phyloP scores from a whole-genome alignment of 1,284 basidiomycete genomes.

The Entoloma clypeatum region DNA sequence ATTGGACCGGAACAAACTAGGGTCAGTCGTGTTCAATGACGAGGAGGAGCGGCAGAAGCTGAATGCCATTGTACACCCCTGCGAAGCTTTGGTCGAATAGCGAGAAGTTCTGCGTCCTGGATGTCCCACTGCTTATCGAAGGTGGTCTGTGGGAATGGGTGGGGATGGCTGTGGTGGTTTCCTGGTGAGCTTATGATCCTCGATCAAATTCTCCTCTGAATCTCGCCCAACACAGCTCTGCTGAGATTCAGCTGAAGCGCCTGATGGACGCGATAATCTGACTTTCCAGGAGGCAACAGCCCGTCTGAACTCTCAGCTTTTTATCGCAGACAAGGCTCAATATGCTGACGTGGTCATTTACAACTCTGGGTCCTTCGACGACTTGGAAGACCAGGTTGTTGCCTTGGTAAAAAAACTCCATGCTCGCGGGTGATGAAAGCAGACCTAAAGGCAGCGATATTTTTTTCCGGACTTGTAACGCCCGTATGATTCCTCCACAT shows the following conservation, averaged over 20 bases:
- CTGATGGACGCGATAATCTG: conserved; percentile 68
- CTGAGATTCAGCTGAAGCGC: conserved; percentile 76
- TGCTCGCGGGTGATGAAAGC: too few relatives aligned
- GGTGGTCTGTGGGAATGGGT: conserved; percentile 85
- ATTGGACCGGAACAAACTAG: conserved; percentile 83
- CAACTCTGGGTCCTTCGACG: conserved; percentile 76
- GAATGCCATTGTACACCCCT: conserved; percentile 86
- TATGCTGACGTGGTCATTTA: conserved; percentile 89
- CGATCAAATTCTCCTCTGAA: background rate
- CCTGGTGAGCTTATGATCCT: conserved; percentile 56
- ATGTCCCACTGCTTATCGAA: conserved; percentile 92
- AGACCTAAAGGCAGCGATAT: too few relatives aligned
- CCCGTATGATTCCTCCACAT: too few relatives aligned
- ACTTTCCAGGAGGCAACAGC: conserved; percentile 61
- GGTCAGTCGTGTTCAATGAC: conserved; percentile 83
- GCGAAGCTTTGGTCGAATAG: conserved; percentile 78
- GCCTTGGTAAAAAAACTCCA: conserved; percentile 59
- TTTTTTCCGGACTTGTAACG: too few relatives aligned
- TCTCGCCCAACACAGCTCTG: conserved; percentile 43
- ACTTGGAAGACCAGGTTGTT: conserved; percentile 70
- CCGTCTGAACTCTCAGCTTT: conserved; percentile 79
- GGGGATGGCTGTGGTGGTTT: conserved; percentile 83
- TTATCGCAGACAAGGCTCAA: conserved; percentile 73
- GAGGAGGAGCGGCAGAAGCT: conserved; percentile 67
- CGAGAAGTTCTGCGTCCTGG: conserved; percentile 77